These are phyloP conservation scores for Rhynchospora pubera DNA, from an alignment of 176 grass and related monocot genomes.

Conservation along the genomic window DNA sequence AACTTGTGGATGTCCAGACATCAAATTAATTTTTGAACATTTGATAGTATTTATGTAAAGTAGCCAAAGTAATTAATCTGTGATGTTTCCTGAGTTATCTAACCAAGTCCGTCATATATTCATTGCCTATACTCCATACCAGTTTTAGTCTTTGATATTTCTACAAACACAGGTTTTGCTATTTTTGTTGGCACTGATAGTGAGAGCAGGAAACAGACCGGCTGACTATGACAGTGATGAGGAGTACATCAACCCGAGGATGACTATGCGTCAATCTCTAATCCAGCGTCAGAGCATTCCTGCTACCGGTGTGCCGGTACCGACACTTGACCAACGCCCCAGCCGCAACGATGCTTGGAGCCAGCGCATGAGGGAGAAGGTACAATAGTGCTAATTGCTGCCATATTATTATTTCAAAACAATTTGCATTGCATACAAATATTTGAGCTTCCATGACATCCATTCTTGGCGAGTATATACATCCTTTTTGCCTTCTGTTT, in stretches of 20 bases:
- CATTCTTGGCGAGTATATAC: background rate
- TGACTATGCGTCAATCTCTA: conserved; percentile 58
- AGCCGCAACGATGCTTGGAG: conserved; percentile 81
- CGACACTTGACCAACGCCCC: conserved; percentile 66
- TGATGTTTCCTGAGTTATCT: background rate
- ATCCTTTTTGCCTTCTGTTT: too few species aligned
- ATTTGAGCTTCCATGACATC: background rate
- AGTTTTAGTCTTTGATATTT: background rate
- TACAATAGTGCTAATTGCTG: conserved; percentile 16
- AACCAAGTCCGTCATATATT: background rate
- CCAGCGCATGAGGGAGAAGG: conserved; percentile 98
- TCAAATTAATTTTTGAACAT: background rate
- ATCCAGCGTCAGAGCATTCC: conserved; percentile 51
- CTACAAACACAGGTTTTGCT: conserved; percentile 40
- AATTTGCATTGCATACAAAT: background rate
- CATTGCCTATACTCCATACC: background rate
- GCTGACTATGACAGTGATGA: conserved; percentile 91
- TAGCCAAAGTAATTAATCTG: background rate
- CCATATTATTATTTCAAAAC: background rate
- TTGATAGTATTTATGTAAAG: background rate
- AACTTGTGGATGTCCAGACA: background rate
- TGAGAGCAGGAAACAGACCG: conserved; percentile 83
- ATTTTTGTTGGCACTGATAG: conserved; percentile 73
- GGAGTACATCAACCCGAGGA: conserved; percentile 52
- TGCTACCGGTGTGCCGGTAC: conserved; percentile 59